These are phyloP conservation scores for Poteriospumella lacustris DNA, from an alignment of 108 stramenopile species.

Conservation along the genomic window DNA sequence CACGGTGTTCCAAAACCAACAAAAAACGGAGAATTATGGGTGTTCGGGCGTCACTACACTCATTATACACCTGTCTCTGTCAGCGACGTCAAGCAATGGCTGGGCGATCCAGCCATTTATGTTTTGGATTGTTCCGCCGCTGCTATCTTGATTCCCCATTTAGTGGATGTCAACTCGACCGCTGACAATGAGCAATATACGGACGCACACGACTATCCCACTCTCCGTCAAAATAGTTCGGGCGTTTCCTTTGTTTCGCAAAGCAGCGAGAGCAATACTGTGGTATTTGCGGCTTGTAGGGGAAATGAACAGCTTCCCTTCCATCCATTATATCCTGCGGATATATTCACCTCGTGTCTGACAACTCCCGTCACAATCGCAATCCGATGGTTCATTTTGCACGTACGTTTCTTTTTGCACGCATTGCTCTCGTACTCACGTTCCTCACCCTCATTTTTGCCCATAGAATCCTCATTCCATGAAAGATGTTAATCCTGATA, in stretches of 20 bases:
- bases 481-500: constrained; percentile 53
- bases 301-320: constrained; percentile 87
- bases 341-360: constrained; percentile 94
- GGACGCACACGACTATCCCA: no score
- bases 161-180: no score
- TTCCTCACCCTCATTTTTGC: background rate
- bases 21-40: constrained; percentile 81
- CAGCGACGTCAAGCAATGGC: constrained; percentile 76
- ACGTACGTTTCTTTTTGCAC: constrained; percentile 18
- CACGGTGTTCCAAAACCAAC: constrained; percentile 96
- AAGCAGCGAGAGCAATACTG: no score
- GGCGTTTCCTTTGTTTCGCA: no score
- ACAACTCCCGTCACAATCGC: constrained; percentile 95
- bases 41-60: constrained; percentile 89
- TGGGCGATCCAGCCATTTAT: constrained; percentile 79
- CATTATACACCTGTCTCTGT: constrained; percentile 92
- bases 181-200: no score
- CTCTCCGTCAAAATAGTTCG: no score
- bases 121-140: constrained; percentile 82
- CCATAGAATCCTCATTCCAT: constrained; percentile 24
- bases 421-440: background rate
- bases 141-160: constrained; percentile 78
- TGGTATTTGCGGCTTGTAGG: constrained; percentile 85
- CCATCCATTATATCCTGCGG: constrained; percentile 86
- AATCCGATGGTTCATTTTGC: constrained; percentile 81